Evolutionary conservation across 108 stramenopile genomes (phyloP).

Genomic region (Pseudonitzschia pungens): DNA sequence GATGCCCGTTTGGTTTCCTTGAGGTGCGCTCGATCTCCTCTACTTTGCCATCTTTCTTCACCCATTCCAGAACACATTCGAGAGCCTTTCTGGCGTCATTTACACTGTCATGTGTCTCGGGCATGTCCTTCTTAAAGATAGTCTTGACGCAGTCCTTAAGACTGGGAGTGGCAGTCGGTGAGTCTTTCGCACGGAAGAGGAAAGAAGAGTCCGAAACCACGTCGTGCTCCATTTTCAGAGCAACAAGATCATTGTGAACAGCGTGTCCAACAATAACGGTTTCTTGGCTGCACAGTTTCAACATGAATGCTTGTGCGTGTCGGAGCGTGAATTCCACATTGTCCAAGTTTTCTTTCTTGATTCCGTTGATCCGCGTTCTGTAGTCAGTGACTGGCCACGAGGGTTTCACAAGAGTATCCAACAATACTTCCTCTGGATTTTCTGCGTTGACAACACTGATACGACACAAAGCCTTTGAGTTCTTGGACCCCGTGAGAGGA

Average conservation of each 20-base stretch:
- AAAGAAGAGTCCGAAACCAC: slow-evolving; percentile 85
- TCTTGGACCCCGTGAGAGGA: slow-evolving; percentile 72
- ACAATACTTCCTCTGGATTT: slow-evolving; percentile 76
- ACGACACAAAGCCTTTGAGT: slow-evolving; percentile 89
- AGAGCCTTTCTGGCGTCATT: slow-evolving; percentile 82
- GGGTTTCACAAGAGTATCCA: slow-evolving; percentile 95
- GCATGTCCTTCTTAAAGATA: slow-evolving; percentile 74
- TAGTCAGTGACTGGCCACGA: slow-evolving; percentile 88
- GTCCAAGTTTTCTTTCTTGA: slow-evolving; percentile 75
- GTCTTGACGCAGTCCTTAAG: slow-evolving; percentile 69
- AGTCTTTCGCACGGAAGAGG: slow-evolving; percentile 68
- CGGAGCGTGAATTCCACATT: slow-evolving; percentile 86
- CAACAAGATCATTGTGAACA: slow-evolving; percentile 87
- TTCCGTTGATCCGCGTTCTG: slow-evolving; percentile 91
- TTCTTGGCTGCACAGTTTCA: slow-evolving; percentile 85
- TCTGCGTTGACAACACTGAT: slow-evolving; percentile 88
- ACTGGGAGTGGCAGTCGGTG: slow-evolving; percentile 46
- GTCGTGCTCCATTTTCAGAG: slow-evolving; percentile 85
- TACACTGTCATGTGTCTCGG: slow-evolving; percentile 83
- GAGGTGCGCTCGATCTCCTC: slow-evolving; percentile 54
- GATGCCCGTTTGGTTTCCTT: slow-evolving; percentile 24
- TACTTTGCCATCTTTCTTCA: slow-evolving; percentile 58
- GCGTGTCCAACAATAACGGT: slow-evolving; percentile 95
- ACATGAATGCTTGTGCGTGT: slow-evolving; percentile 93
- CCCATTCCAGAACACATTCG: slow-evolving; percentile 50